phyloP scores from a whole-genome alignment of 768 basidiomycete species.

The Lactifluus rugatus region DNA sequence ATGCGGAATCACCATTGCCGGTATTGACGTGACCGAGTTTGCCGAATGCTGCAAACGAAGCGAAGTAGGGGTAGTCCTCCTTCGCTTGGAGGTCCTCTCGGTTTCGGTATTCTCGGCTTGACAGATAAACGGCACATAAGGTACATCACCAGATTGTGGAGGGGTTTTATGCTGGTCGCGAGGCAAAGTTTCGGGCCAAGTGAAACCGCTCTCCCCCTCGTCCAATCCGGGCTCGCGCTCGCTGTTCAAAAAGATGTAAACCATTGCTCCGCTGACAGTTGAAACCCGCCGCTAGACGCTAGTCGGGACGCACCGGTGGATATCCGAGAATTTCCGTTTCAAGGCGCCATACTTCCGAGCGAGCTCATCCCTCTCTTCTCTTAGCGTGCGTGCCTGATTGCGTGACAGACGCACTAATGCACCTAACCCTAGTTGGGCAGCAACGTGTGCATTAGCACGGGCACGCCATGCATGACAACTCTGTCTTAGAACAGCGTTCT shows the following conservation, averaged over 20 bases:
- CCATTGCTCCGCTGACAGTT: background rate
- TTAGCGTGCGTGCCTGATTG: background rate
- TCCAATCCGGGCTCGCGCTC: background rate
- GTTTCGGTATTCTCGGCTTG: background rate
- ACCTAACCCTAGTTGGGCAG: background rate
- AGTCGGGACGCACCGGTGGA: slow-evolving; percentile 12
- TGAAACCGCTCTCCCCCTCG: background rate
- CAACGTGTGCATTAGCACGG: slow-evolving; percentile 11
- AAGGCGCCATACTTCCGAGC: slow-evolving; percentile 12
- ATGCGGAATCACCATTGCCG: slow-evolving; percentile 15
- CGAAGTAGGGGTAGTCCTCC: background rate
- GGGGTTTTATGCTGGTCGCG: background rate
- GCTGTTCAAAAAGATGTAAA: background rate
- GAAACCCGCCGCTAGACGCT: background rate
- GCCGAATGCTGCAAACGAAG: background rate
- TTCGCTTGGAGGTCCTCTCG: slow-evolving; percentile 4
- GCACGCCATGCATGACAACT: slow-evolving; percentile 14
- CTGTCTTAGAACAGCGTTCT: slow-evolving; percentile 10
- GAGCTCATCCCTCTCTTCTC: slow-evolving; percentile 12
- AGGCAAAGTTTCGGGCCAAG: background rate
- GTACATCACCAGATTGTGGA: background rate
- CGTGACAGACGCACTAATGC: slow-evolving; percentile 1
- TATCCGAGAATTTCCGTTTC: slow-evolving; percentile 17
- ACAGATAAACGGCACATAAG: background rate
- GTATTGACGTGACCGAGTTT: slow-evolving; percentile 1